These are phyloP conservation scores for Mycena galopus DNA, from an alignment of 768 basidiomycete species.

Conservation along the genomic window DNA sequence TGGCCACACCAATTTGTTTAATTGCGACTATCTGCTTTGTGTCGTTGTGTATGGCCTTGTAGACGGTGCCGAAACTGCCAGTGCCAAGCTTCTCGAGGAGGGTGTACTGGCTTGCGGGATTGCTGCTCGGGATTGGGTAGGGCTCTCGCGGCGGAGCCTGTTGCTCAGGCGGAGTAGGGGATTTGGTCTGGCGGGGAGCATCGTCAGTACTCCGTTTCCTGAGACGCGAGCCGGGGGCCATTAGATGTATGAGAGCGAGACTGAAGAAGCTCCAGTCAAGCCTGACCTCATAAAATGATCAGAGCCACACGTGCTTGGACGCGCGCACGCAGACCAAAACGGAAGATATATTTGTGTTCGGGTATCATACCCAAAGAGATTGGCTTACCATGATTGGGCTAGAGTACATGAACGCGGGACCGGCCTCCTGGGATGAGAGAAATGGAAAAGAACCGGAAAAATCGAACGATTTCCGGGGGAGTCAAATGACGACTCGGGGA, in stretches of 20 bases:
- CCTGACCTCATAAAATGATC: constrained; percentile 42
- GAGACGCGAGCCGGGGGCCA: constrained; percentile 63
- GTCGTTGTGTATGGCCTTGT: constrained; percentile 96
- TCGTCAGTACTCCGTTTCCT: constrained; percentile 58
- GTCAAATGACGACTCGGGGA: background rate
- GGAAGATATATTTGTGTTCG: background rate
- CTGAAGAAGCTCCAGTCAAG: constrained; percentile 38
- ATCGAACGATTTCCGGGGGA: constrained; percentile 20
- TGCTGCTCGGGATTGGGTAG: constrained; percentile 78
- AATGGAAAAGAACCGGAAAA: constrained; percentile 5
- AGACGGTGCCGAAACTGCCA: constrained; percentile 96
- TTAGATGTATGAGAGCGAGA: constrained; percentile 46
- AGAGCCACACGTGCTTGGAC: constrained; percentile 23
- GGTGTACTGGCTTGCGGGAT: constrained; percentile 92
- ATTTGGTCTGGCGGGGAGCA: constrained; percentile 61
- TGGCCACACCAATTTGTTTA: constrained; percentile 92
- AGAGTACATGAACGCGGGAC: background rate
- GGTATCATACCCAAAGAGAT: background rate
- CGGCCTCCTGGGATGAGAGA: constrained; percentile 1
- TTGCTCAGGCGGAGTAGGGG: constrained; percentile 61
- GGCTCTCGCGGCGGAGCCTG: constrained; percentile 65
- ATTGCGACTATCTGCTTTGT: constrained; percentile 96
- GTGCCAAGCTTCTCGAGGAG: constrained; percentile 97
- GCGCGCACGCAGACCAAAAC: background rate
- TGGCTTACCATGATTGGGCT: constrained; percentile 22